Percentiles rank a stretch among this genome's conserved stretches.
These are phyloP conservation scores for Schizothecium vesticola DNA, from an alignment of 495 filamentous ascomycete genomes.

Conservation along the genomic window DNA sequence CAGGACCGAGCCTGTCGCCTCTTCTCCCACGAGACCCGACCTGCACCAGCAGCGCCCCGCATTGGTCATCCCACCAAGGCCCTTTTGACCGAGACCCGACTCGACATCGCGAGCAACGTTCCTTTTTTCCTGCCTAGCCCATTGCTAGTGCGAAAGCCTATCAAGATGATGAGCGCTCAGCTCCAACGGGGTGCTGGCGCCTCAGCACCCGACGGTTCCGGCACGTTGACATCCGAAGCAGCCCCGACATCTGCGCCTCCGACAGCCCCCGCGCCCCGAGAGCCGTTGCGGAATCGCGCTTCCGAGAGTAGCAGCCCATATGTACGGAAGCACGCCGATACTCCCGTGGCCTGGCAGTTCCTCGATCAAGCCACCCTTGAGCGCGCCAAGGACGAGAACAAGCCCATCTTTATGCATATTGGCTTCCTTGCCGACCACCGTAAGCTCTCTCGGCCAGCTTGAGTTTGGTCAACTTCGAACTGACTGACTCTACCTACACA, in stretches of 20 bases:
- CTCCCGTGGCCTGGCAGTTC: conserved; percentile 89
- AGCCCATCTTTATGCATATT: conserved; percentile 88
- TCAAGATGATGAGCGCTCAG: conserved; percentile 27
- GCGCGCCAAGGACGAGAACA: conserved; percentile 73
- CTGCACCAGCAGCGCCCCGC: background rate
- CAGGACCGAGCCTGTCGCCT: background rate
- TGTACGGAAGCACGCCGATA: conserved; percentile 74
- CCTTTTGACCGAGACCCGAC: background rate
- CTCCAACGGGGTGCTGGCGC: conserved; percentile 18
- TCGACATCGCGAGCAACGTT: background rate
- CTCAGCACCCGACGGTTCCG: conserved; percentile 6
- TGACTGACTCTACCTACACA: conserved; percentile 26
- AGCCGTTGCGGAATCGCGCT: conserved; percentile 61
- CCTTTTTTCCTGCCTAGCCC: background rate
- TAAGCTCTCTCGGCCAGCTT: conserved; percentile 36
- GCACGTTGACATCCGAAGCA: background rate
- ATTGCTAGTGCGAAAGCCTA: background rate
- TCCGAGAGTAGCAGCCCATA: conserved; percentile 75
- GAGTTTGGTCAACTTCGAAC: background rate
- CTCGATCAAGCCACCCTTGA: conserved; percentile 73
- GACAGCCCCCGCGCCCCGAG: background rate
- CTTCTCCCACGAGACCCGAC: background rate
- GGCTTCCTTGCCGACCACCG: conserved; percentile 96
- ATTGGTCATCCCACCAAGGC: background rate
- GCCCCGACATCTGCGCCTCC: background rate